Base-by-base conservation (phyloP, 1,284 basidiomycete species). In the Entoloma clypeatum region DNA sequence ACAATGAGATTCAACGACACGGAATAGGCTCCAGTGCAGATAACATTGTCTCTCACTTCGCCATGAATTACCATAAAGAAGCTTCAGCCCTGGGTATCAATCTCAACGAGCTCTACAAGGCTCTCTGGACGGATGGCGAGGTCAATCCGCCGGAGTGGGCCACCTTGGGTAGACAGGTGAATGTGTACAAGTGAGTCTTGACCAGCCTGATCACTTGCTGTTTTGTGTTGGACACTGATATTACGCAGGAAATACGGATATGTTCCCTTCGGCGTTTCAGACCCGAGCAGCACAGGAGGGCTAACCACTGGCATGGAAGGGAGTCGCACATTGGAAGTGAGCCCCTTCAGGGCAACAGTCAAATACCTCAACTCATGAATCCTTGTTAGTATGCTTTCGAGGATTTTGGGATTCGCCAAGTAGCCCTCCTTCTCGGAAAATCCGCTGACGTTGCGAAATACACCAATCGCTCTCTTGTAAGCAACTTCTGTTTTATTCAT, bases 381-480 rank as follows among this genome's bases (percentile, higher is more conserved):
- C 11, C 22, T 19, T 16, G 9, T 22, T 36, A 74, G 69, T 75
- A 75, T 48, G 63, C 72, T 3, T 48, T 72, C 2, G 67, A 65
- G 4, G 72, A 75, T 44, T 75, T 74, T 36, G 69, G 69, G 6
- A 69, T 75, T 14, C 67, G 69, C n/a, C 72, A 74, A 55, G 69
- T 70, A 16, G 71, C 54, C 2, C 53, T 65, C 3, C 59, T 63
- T 2, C 52, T 74, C 13, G 51, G 55, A 14, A 71, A 71, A 46
- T 53, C 64, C 1, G 56, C 39, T 10, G 70, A 74, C 47, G 55
- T 71, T 8, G 53, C 52, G 0, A 61, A 61, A 47, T 76, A 74
- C 49, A 53, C 62, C 0, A 73, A 73, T 45, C 59, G 69, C n/a
- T 73, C 71, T n/a, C n/a, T n/a, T n/a, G n/a, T n/a, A n/a, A n/a